phyloP scores from a whole-genome alignment of 2,329 filamentous ascomycete genomes.

The Ophiocordyceps sinensis region DNA sequence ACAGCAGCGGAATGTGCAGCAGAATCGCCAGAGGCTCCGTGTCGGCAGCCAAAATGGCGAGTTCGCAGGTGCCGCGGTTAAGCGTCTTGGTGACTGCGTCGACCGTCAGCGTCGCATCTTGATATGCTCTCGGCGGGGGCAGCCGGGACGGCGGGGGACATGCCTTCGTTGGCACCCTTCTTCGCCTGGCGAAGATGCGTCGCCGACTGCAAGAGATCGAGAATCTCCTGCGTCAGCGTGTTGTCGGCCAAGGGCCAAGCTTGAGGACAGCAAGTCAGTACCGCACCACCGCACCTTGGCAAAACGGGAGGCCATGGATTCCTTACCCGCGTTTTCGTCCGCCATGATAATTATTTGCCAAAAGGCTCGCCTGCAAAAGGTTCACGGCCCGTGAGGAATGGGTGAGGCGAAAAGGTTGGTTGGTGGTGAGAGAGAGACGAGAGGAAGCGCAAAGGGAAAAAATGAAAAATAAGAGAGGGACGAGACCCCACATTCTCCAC shows the following conservation, averaged over 20 bases:
- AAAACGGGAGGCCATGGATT: neutral
- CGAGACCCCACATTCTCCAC: neutral
- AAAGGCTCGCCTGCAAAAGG: constrained; percentile 27
- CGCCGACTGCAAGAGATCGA: constrained; percentile 66
- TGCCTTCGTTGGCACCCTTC: constrained; percentile 72
- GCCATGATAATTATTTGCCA: constrained; percentile 7
- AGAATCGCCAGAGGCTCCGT: constrained; percentile 78
- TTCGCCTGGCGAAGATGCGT: constrained; percentile 59
- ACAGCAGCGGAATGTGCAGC: constrained; percentile 75
- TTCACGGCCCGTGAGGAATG: constrained; percentile 37
- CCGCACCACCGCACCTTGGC: neutral
- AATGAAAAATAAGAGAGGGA: constrained; percentile 1
- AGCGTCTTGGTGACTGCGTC: constrained; percentile 58
- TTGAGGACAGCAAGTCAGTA: constrained; percentile 9
- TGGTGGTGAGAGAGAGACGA: neutral
- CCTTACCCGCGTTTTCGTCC: constrained; percentile 11
- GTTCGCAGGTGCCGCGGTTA: constrained; percentile 79
- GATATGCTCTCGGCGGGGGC: neutral
- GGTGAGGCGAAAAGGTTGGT: neutral
- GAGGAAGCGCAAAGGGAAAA: neutral
- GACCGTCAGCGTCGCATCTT: constrained; percentile 1
- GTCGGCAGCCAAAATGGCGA: constrained; percentile 82
- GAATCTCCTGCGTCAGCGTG: constrained; percentile 64
- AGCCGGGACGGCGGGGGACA: constrained; percentile 1
- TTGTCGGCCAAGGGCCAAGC: constrained; percentile 62